Evolutionary conservation across 805 yeast genomes (phyloP), one percentile per base, ranked within the genome.

Genomic region (Saccharomycopsis sp.): DNA sequence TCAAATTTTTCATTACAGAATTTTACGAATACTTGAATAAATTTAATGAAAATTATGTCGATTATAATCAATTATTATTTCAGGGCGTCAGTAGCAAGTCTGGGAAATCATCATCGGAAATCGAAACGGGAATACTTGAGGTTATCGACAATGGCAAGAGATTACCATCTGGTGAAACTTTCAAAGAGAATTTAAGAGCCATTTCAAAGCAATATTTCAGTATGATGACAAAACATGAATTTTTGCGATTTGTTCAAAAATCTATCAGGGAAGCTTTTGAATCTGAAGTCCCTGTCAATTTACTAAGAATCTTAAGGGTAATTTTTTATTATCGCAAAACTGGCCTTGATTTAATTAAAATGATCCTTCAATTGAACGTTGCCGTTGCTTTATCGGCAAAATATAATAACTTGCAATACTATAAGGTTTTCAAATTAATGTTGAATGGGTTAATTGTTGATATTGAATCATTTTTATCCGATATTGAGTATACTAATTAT

Each of bases 341-440:
- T 20, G 48, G 48, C 2, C 28, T 35, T 40, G 45, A 35, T 5
- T 29, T 49, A 6, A 34, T 45, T 5, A 36, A 46, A 26, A 19
- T 49, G 40, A 4, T 49, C 7, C 24, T 49, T n/a, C 46, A 43
- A 22, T 23, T 49, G 19, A 36, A 46, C 14, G 29, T 22, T 9
- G 40, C 35, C 6, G 43, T 46, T 3, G 17, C 43, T 1, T 19
- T 43, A 5, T 35, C 50, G 9, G 45, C 43, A 2, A 45, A 31
- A 9, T 34, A 19, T 19, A 35, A 38, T 11, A 19, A 33, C 35
- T 24, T 37, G 13, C 35, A 38, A 21, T 43, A 43, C 38, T 36
- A 46, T 14, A 49, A 49, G 27, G 32, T 46, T 20, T 49, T 49
- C 44, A 42, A 43, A 21, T 36, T 43, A 16, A 17, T 49, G 14